These are phyloP conservation scores for Triglochin maritima DNA, from an alignment of 106 monocot species.

Conservation along the genomic window DNA sequence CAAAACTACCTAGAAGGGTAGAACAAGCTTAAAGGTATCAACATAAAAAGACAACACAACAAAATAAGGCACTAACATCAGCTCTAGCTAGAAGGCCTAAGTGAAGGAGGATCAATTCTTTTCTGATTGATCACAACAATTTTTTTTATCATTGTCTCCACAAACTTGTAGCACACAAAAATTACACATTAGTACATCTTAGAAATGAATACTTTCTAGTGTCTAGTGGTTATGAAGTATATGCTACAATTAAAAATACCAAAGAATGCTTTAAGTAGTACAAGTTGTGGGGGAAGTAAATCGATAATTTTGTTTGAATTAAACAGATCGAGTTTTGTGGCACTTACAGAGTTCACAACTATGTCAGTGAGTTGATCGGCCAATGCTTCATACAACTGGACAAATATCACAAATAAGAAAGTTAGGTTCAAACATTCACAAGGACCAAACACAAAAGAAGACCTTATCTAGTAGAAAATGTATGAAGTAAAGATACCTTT, in stretches of 20 bases:
- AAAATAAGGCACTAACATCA: conserved; percentile 48
- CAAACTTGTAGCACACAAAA: conserved; percentile 46
- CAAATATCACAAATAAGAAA: conserved; percentile 13
- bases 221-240: too few species aligned
- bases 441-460: too few species aligned
- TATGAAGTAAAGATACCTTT: conserved; percentile 52
- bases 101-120: conserved; percentile 94
- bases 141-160: conserved; percentile 55
- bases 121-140: conserved; percentile 98
- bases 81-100: conserved; percentile 85
- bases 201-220: too few species aligned
- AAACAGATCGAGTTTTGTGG: too few species aligned
- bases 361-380: conserved; percentile 97
- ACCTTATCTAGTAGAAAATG: too few species aligned
- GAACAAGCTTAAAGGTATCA: background rate
- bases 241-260: too few species aligned
- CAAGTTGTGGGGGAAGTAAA: too few species aligned
- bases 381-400: conserved; percentile 79
- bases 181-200: background rate
- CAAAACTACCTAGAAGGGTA: background rate
- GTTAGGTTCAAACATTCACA: too few species aligned
- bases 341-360: conserved; percentile 80
- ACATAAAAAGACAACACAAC: background rate
- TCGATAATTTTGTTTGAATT: too few species aligned
- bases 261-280: too few species aligned